Percentiles rank a stretch among this genome's conserved stretches.
Conservation (phyloP, 2,329 filamentous ascomycete genomes). For the Gaeumannomyces sp. region DNA sequence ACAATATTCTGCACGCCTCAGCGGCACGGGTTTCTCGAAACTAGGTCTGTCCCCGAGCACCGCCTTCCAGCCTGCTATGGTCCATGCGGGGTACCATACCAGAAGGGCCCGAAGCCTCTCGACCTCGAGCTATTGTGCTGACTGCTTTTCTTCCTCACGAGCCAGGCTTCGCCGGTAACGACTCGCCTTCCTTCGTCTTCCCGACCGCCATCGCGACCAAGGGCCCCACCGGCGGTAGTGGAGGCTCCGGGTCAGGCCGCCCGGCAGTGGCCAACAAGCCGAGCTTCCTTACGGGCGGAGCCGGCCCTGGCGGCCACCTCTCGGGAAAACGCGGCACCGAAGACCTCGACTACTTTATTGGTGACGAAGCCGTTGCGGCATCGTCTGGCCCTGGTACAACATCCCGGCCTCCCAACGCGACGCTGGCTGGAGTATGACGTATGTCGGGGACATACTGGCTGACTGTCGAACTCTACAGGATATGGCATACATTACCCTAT, state of each 20-base stretch:
- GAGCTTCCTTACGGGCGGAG: slow-evolving; percentile 86
- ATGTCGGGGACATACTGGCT: background rate
- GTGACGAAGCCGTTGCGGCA: slow-evolving; percentile 86
- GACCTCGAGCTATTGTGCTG: slow-evolving; percentile 17
- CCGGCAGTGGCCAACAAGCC: slow-evolving; percentile 92
- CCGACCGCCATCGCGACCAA: slow-evolving; percentile 98
- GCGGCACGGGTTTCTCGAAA: slow-evolving; percentile 99
- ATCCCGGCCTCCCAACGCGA: slow-evolving; percentile 14
- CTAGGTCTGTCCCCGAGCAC: slow-evolving; percentile 61
- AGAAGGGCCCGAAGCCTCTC: background rate
- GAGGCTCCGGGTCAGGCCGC: slow-evolving; percentile 76
- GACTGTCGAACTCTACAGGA: slow-evolving; percentile 39
- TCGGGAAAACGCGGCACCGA: slow-evolving; percentile 92
- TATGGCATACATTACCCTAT: slow-evolving; percentile 98
- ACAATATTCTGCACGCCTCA: slow-evolving; percentile 35
- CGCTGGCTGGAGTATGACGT: slow-evolving; percentile 10
- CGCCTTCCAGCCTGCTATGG: background rate
- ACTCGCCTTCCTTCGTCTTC: slow-evolving; percentile 98
- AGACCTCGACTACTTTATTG: slow-evolving; percentile 97
- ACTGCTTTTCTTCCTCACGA: slow-evolving; percentile 14
- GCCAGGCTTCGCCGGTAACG: slow-evolving; percentile 94
- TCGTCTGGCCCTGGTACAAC: slow-evolving; percentile 69
- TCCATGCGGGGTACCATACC: background rate
- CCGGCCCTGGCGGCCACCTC: slow-evolving; percentile 74
- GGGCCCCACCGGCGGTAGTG: slow-evolving; percentile 62